These are phyloP conservation scores for Novymonas esmeraldas DNA, from an alignment of 208 protist species.

Conservation along the genomic window DNA sequence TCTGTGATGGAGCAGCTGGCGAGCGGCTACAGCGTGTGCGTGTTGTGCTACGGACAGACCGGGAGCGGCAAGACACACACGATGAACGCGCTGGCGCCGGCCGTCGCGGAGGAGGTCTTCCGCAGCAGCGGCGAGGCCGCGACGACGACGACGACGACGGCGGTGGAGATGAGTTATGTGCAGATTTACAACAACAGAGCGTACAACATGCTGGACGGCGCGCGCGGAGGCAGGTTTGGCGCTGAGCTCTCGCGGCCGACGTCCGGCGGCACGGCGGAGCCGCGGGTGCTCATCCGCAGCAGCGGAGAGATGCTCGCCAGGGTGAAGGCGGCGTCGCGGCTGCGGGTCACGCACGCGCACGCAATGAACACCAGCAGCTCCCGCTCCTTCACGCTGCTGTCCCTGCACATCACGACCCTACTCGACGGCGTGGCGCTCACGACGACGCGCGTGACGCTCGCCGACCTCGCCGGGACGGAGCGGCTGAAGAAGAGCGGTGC, in stretches of 20 bases:
- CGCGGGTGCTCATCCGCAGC: slow-evolving; percentile 46
- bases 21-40: slow-evolving; percentile 56
- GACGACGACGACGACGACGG: slow-evolving; percentile 46
- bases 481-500: slow-evolving; percentile 82
- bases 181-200: slow-evolving; percentile 77
- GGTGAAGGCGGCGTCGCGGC: slow-evolving; percentile 37
- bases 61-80: slow-evolving; percentile 92
- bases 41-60: slow-evolving; percentile 91
- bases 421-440: slow-evolving; percentile 53
- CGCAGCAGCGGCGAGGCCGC: slow-evolving; percentile 34
- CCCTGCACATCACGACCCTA: slow-evolving; percentile 69
- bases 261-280: slow-evolving; percentile 26
- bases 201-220: slow-evolving; percentile 61
- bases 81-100: slow-evolving; percentile 72
- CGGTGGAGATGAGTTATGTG: slow-evolving; percentile 81
- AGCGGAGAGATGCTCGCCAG: slow-evolving; percentile 31
- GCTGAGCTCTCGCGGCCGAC: slow-evolving; percentile 31
- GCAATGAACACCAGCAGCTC: slow-evolving; percentile 67
- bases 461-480: slow-evolving; percentile 95
- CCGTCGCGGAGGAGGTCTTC: slow-evolving; percentile 52
- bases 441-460: slow-evolving; percentile 72
- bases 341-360: slow-evolving; percentile 51
- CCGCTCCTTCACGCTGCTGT: slow-evolving; percentile 62
- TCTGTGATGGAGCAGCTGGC: slow-evolving; percentile 60
- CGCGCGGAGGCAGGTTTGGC: slow-evolving; percentile 15